Evolutionary conservation across 768 basidiomycete genomes (phyloP).

Genomic region (Epithele typhae): DNA sequence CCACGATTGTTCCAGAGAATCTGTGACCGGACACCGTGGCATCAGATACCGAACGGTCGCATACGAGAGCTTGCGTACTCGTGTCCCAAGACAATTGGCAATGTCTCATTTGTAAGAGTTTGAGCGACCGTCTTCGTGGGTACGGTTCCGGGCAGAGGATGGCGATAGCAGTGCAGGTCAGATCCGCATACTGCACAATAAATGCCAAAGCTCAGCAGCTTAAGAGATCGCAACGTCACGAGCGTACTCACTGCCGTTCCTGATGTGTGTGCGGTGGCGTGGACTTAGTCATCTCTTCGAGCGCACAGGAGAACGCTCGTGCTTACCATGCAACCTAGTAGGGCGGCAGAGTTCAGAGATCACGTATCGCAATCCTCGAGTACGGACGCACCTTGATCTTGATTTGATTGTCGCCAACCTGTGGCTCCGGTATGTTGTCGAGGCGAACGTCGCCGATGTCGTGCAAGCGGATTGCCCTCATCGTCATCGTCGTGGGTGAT

Average conservation of each 20-base stretch:
- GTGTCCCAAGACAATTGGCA: conserved; percentile 43
- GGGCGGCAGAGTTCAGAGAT: not conserved
- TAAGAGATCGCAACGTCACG: too few relatives aligned
- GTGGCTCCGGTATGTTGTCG: conserved; percentile 38
- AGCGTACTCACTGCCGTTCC: conserved; percentile 10
- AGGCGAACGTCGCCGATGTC: conserved; percentile 40
- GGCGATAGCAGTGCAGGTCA: conserved; percentile 44
- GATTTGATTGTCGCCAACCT: conserved; percentile 32
- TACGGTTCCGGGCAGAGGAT: conserved; percentile 17
- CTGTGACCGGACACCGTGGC: not conserved
- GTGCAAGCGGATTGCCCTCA: conserved; percentile 45
- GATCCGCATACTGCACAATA: conserved; percentile 37
- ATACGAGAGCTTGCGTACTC: conserved; percentile 27
- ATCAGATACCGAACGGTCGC: not conserved
- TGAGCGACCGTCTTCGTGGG: conserved; percentile 32
- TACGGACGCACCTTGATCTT: conserved; percentile 37
- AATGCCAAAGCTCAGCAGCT: not conserved
- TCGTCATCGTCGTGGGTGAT: too few relatives aligned
- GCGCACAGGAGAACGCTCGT: too few relatives aligned
- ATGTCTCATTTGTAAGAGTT: conserved; percentile 32
- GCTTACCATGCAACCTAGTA: too few relatives aligned
- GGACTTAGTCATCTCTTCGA: too few relatives aligned
- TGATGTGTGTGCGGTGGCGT: not conserved
- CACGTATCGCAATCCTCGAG: not conserved
- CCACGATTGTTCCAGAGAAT: conserved; percentile 21